Evolutionary conservation across 331 rosid species (phyloP), one percentile per base, ranked within the genome.

Genomic region (Spiraea crenata): DNA sequence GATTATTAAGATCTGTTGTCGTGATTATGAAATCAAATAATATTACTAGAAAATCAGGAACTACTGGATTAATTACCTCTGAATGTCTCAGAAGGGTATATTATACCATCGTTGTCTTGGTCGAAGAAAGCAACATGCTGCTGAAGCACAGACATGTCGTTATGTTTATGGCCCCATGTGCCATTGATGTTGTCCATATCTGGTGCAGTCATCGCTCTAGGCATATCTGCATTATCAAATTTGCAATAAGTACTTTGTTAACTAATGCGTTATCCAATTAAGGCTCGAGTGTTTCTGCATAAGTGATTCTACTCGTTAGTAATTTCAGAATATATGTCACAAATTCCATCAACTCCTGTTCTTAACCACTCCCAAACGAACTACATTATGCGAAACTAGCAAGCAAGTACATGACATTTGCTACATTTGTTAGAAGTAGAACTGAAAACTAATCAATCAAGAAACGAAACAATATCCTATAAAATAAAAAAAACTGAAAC

Each of bases 111-210:
- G 1, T 80, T 77, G 80, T 91, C 81, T 17, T 80, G 81, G 64
- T 91, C 97, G n/a, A 88, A 90, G 76, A 91, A 91, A 44, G 95
- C 59, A 5, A 41, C 95, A 58, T 91, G 97, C 42, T 90, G 97
- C 69, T 91, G 95, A 80, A 91, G 97, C 54, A 91, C 92, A 0
- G 90, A 81, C 95, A 88, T 86, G 70, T 87, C 68, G 0, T 83
- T 61, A 71, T 91, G 92, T 16, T 77, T 77, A 80, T 88, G 92
- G 13, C 78, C 82, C 82, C 81, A 63, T 0, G 92, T 88, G 13
- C 92, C 96, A 72, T 86, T 80, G 38, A 82, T 31, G 67, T 80
- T 80, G 3, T 71, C 84, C 15, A 45, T 70, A 52, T 80, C 84
- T 58, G 84, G 77, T 9, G 84, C 84, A 4, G 19, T 41, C 82